phyloP scores from a whole-genome alignment of 257 asterid species.

The Plectranthus barbatus region DNA sequence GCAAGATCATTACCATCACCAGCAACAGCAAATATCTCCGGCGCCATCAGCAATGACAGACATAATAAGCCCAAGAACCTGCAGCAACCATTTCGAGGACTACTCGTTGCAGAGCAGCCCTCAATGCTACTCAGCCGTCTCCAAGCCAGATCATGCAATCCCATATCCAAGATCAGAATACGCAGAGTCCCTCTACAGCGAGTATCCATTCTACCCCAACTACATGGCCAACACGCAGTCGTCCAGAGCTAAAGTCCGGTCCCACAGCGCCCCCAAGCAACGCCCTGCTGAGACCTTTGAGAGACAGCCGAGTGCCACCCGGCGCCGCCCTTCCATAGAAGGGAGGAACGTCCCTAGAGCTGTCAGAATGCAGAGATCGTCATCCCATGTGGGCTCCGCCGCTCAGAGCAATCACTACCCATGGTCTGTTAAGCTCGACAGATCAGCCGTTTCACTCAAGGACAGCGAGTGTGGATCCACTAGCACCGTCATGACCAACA shows the following conservation, averaged over 20 bases:
- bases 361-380: slow-evolving; percentile 80
- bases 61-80: slow-evolving; percentile 56
- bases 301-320: slow-evolving; percentile 41
- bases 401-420: slow-evolving; percentile 67
- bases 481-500: slow-evolving; percentile 56
- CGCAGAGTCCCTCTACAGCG: slow-evolving; percentile 56
- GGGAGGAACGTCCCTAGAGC: slow-evolving; percentile 90
- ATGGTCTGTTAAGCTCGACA: slow-evolving; percentile 85
- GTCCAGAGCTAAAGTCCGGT: slow-evolving; percentile 78
- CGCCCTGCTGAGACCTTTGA: slow-evolving; percentile 66
- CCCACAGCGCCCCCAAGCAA: slow-evolving; percentile 98
- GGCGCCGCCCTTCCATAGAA: slow-evolving; percentile 70
- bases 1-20: too few species aligned
- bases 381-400: slow-evolving; percentile 69
- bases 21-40: slow-evolving; percentile 47
- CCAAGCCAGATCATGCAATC: slow-evolving; percentile 42
- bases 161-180: slow-evolving; percentile 52
- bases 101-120: slow-evolving; percentile 76
- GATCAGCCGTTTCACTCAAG: slow-evolving; percentile 59
- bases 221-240: slow-evolving; percentile 95
- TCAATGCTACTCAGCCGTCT: slow-evolving; percentile 46
- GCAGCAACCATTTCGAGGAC: slow-evolving; percentile 70
- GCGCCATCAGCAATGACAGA: slow-evolving; percentile 55
- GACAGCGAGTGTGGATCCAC: slow-evolving; percentile 90
- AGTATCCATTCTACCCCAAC: slow-evolving; percentile 60